Base-by-base conservation (phyloP, 352 stramenopile genomes). In the Phytophthora foliorum region DNA sequence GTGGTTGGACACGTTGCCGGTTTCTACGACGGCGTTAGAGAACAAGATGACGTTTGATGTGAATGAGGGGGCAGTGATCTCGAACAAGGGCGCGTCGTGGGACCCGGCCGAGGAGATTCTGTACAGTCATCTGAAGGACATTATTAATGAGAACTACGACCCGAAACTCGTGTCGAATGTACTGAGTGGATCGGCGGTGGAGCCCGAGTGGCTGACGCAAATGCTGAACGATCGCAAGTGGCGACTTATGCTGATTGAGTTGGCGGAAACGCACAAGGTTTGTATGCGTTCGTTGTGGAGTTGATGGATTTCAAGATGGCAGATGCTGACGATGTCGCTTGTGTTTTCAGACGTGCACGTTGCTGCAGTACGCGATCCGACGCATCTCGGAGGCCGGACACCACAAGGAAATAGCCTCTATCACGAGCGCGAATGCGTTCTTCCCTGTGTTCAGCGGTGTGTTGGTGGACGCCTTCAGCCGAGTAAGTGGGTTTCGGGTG, bases 331-430 rank as follows among this genome's bases (percentile, higher is more conserved):
- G 17, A 24, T 45, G 13, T 32, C 25, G 2, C 66, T 55, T 27
- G 69, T 39, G 46, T 34, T 44, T 53, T 17, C 39, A 96, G 89
- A 90, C 79, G 1, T 96, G 89, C 50, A 92, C 77, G 42, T 69
- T 96, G 27, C 68, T 96, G 6, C 89, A 96, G 54, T 96, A 96
- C 58, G 89, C 89, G 1, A 94, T 96, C 44, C 84, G 87, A 46
- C 81, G 87, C 11, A 96, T 96, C 55, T 96, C 89, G 0, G 87
- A 93, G 52, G 89, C 89, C 31, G 89, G 89, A 0, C 83, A 96
- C 48, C 89, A 96, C 80, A 95, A 96, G 57, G 89, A 96, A 51
- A 94, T 96, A 53, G 89, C 89, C 4, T 95, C 89, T 1, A 94
- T 93, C 32, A 84, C 87, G 14, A 94, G 85, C 49, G 89, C 89